Conservation (phyloP, 2,329 filamentous ascomycete species). For the Colletotrichum tofieldiae region DNA sequence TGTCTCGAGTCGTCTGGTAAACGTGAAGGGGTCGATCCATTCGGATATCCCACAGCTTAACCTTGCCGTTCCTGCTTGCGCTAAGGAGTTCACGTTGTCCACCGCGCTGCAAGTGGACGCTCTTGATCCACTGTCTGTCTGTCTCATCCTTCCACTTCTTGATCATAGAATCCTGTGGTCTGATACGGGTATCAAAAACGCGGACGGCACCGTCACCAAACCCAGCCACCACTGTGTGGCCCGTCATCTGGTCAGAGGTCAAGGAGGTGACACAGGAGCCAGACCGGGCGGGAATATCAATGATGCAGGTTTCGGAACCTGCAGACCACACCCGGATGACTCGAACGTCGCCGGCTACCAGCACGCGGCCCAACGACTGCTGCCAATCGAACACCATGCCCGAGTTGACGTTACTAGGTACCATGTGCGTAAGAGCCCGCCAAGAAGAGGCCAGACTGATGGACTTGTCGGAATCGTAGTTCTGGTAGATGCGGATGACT, state of each 20-base stretch:
- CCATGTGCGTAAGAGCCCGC: conserved; percentile 92
- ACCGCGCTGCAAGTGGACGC: conserved; percentile 96
- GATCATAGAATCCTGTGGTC: conserved; percentile 91
- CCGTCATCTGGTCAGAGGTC: conserved; percentile 97
- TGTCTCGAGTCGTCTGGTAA: conserved; percentile 82
- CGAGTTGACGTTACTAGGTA: conserved; percentile 93
- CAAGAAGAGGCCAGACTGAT: conserved; percentile 92
- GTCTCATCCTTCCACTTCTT: conserved; percentile 95
- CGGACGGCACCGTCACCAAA: conserved; percentile 96
- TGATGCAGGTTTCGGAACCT: conserved; percentile 90
- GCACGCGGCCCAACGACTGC: conserved; percentile 92
- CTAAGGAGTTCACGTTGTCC: conserved; percentile 92
- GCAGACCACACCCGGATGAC: conserved; percentile 98
- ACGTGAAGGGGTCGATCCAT: conserved; percentile 84
- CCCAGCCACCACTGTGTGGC: conserved; percentile 94
- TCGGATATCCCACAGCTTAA: conserved; percentile 96
- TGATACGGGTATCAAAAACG: conserved; percentile 91
- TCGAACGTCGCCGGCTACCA: conserved; percentile 97
- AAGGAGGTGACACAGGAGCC: conserved; percentile 96
- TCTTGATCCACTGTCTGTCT: conserved; percentile 92
- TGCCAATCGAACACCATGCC: conserved; percentile 99
- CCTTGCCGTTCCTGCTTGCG: conserved; percentile 92
- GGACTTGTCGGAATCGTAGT: conserved; percentile 84
- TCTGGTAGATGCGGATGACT: conserved; percentile 91
- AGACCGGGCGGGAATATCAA: conserved; percentile 94